Evolutionary conservation across 2,329 filamentous ascomycete genomes (phyloP), one percentile per base, ranked within the genome.

Genomic region (Spiromastix sp.): DNA sequence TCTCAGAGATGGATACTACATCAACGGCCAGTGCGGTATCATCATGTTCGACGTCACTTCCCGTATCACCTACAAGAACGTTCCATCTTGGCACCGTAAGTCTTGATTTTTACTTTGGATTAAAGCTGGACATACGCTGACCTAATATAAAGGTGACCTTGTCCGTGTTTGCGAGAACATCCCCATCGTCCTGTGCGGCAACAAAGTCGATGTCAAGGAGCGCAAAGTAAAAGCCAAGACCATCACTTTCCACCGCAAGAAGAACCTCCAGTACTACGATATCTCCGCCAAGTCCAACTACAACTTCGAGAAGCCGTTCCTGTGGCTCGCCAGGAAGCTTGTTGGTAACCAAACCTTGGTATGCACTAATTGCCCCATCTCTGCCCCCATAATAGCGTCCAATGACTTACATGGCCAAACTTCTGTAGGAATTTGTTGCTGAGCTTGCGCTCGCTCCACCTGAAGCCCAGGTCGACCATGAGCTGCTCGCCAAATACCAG

Each of bases 191-290:
- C 79, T 98, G 28, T 91, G 89, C 37, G 91, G 91, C 43, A 98
- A 98, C 74, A 96, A 98, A 68, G 72, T 94, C 55, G 91, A 98
- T 72, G 91, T 98, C 48, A 98, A 98, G 83, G 91, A 98, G 79
- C 85, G 91, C 68, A 98, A 98, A 74, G 91, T 98, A 63, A 98
- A 98, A 81, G 91, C 91, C 61, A 98, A 98, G 85, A 93, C 89
- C 63, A 98, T 98, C 70, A 98, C 91, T 50, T 98, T 98, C 84
- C 91, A 98, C 78, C 85, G 91, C 71, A 98, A 98, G 85, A 98
- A 98, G 81, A 98, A 96, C 71, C 81, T 98, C 35, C 91, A 98
- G 71, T 98, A 98, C 72, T 98, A 98, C 61, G 91, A 98, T 64
- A 98, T 91, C 4, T 95, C 87, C 8, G 91, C 91, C 47, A 98